Base-by-base conservation (phyloP, 2,329 filamentous ascomycete genomes). In the Alternaria sp. region DNA sequence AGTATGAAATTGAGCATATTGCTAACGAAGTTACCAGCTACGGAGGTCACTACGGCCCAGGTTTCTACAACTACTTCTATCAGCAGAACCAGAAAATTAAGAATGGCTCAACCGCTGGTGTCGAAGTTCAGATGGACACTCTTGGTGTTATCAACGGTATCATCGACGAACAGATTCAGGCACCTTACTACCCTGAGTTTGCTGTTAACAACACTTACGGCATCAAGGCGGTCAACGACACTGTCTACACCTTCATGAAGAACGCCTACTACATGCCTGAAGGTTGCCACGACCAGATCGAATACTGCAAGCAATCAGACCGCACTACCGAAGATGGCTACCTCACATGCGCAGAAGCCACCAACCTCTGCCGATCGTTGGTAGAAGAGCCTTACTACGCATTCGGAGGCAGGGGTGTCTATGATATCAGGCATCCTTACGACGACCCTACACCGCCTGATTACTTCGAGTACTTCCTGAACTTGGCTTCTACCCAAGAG, bases 21-120 rank as follows among this genome's bases (percentile, higher is more conserved):
- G 34, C 60, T 67, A 22, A 69, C 12, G 5, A 22, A 3, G n/a
- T 18, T 1, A 0, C 1, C 28, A 73, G 66, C 59, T 79, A 79
- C 45, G 69, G 70, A 38, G 83, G 84, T 40, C 83, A 85, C 66
- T 85, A 85, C 62, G 84, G 84, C 4, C 84, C 84, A 2, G 79
- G 77, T 28, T 87, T 87, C 74, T 87, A 82, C 77, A 82, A 84
- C 60, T 82, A 86, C 67, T 87, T 87, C 73, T 83, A 85, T 58
- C 76, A 86, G 45, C 83, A 87, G 63, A 87, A 87, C 58, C 72
- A 83, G 57, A 79, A 81, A 30, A 86, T 87, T 63, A 68, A 76
- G 30, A 83, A 83, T 43, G 85, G 84, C 9, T 79, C 74, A 0
- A 63, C 76, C 12, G 69, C 80, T 2, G 85, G 85, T 16, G 81